Percentiles rank a stretch among this genome's conserved stretches.
Conservation (phyloP, 495 filamentous ascomycete genomes). For the Acidiella bohemica region DNA sequence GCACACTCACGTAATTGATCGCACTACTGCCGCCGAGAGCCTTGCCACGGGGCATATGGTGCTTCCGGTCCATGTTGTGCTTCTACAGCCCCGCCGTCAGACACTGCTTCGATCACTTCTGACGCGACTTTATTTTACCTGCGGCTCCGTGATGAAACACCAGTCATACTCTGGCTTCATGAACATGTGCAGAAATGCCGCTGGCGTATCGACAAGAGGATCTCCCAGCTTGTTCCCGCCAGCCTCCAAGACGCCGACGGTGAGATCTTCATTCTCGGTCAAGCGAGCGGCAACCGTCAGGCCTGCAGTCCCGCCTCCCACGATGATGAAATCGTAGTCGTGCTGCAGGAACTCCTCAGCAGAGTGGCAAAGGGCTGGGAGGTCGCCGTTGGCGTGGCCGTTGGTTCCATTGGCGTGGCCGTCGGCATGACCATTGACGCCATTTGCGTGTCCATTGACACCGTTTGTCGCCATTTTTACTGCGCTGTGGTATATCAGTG, state of each 20-base stretch:
- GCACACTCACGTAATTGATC: conserved; percentile 28
- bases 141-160: conserved; percentile 32
- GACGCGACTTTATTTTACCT: conserved; percentile 28
- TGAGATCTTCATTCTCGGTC: conserved; percentile 24
- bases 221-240: conserved; percentile 32
- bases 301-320: conserved; percentile 22
- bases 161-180: conserved; percentile 33
- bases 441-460: conserved; percentile 1
- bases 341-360: conserved; percentile 10
- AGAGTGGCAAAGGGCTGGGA: conserved; percentile 6
- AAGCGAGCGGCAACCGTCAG: conserved; percentile 23
- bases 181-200: conserved; percentile 31
- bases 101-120: too few species aligned
- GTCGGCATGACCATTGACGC: conserved; percentile 3
- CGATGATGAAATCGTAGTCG: conserved; percentile 20
- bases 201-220: conserved; percentile 32
- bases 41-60: conserved; percentile 30
- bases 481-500: too few species aligned
- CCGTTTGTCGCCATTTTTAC: conserved; percentile 2
- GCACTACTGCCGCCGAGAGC: conserved; percentile 35
- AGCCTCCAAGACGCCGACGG: conserved; percentile 37
- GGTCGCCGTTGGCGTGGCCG: conserved; percentile 2
- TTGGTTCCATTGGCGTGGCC: conserved; percentile 4
- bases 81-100: too few species aligned
- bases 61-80: conserved; percentile 15